These are phyloP conservation scores for Argentina anserina DNA, from an alignment of 306 rosid species.

Conservation along the genomic window DNA sequence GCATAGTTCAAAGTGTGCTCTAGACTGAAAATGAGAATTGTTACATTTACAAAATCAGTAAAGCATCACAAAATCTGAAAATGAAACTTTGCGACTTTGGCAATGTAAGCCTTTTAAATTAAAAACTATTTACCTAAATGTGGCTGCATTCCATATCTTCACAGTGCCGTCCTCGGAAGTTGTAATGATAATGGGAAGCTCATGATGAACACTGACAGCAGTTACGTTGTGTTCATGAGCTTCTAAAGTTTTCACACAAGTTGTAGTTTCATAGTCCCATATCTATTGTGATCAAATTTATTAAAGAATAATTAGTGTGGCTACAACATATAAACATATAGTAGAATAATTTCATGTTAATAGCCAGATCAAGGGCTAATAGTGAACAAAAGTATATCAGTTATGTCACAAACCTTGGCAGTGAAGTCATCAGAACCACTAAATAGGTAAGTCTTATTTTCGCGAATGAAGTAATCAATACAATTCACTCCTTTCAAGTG, in stretches of 20 bases:
- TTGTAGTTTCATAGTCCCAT: constrained; percentile 45
- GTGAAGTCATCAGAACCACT: constrained; percentile 70
- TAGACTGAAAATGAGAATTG: constrained; percentile 30
- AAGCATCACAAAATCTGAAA: not conserved
- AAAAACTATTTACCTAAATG: constrained; percentile 27
- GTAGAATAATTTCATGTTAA: not conserved
- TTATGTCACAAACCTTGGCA: constrained; percentile 38
- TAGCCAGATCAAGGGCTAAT: not conserved
- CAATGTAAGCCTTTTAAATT: not conserved
- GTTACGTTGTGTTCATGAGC: constrained; percentile 56
- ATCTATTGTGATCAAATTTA: constrained; percentile 26
- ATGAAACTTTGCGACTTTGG: not conserved
- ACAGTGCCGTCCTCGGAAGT: constrained; percentile 54
- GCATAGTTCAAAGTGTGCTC: constrained; percentile 33
- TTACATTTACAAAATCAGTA: not conserved
- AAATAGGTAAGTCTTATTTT: constrained; percentile 36
- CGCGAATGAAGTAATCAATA: constrained; percentile 41
- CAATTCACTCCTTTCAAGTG: constrained; percentile 61
- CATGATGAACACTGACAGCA: constrained; percentile 42
- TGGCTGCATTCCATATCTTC: constrained; percentile 45
- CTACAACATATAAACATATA: not conserved
- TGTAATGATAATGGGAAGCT: constrained; percentile 48
- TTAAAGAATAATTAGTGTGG: not conserved
- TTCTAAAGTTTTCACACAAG: constrained; percentile 44
- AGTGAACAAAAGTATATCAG: not conserved